Conservation (phyloP, 768 basidiomycete genomes). For the Podaxis pistillaris region DNA sequence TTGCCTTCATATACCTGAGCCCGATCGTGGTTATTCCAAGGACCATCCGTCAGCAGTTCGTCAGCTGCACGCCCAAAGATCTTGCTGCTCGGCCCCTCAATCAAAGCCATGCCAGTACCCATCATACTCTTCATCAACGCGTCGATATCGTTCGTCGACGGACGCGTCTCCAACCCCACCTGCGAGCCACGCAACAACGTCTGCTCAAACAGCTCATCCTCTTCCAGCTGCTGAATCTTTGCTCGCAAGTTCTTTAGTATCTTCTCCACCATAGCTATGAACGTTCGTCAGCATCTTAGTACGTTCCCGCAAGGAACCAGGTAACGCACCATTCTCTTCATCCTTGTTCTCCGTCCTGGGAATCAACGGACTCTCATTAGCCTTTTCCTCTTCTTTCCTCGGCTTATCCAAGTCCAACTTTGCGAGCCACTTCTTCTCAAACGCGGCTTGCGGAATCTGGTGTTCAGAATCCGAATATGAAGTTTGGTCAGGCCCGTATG, state of each 20-base stretch:
- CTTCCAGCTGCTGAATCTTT: slow-evolving; percentile 40
- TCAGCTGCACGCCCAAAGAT: slow-evolving; percentile 7
- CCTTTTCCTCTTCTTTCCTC: slow-evolving; percentile 38
- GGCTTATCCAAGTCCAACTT: slow-evolving; percentile 35
- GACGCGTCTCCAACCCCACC: slow-evolving; percentile 40
- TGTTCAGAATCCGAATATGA: slow-evolving; percentile 43
- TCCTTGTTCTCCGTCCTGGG: slow-evolving; percentile 16
- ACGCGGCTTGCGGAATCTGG: slow-evolving; percentile 32
- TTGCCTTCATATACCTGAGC: neutral
- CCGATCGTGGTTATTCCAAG: slow-evolving; percentile 6
- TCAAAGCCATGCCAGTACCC: slow-evolving; percentile 28
- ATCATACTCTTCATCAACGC: slow-evolving; percentile 54
- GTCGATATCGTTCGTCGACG: slow-evolving; percentile 46
- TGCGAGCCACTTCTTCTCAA: slow-evolving; percentile 44
- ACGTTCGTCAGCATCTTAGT: neutral
- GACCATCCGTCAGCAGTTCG: slow-evolving; percentile 5
- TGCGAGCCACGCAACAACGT: slow-evolving; percentile 45
- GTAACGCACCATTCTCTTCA: slow-evolving; percentile 36
- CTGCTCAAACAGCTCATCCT: slow-evolving; percentile 49
- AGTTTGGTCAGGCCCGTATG: slow-evolving; percentile 45
- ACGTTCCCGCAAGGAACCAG: neutral
- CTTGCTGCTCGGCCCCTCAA: slow-evolving; percentile 16
- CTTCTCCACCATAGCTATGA: slow-evolving; percentile 26
- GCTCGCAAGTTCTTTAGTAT: slow-evolving; percentile 35
- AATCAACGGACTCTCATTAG: slow-evolving; percentile 39